Conservation (phyloP, 1,284 basidiomycete genomes). For the Boletus coffeatus region DNA sequence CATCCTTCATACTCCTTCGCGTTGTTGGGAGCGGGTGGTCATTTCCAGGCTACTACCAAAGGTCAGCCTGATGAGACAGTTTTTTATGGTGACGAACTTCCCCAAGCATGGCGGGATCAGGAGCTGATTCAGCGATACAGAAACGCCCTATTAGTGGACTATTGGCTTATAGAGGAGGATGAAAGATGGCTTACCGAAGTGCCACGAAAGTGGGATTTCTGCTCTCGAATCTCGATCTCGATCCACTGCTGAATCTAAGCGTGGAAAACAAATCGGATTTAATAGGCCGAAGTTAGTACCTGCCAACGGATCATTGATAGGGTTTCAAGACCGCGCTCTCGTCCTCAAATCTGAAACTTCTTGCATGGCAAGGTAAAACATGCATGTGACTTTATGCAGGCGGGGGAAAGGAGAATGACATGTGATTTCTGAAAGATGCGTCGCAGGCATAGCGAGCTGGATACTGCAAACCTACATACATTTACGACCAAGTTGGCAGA, state of each 20-base stretch:
- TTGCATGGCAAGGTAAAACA: neutral
- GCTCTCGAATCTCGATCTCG: too few relatives aligned
- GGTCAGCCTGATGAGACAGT: neutral
- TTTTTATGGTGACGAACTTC: neutral
- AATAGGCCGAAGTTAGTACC: too few relatives aligned
- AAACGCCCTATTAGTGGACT: neutral
- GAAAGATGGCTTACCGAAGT: too few relatives aligned
- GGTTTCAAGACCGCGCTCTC: too few relatives aligned
- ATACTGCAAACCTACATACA: neutral
- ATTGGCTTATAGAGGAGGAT: neutral
- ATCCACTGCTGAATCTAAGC: too few relatives aligned
- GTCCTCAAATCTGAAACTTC: neutral
- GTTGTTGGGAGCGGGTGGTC: neutral
- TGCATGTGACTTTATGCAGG: neutral
- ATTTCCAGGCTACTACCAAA: neutral
- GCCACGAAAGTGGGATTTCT: too few relatives aligned
- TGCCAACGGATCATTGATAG: too few relatives aligned
- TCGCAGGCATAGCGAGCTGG: neutral
- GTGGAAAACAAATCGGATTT: too few relatives aligned
- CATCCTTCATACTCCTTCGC: neutral
- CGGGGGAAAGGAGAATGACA: neutral
- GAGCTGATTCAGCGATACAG: neutral
- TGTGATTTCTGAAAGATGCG: neutral
- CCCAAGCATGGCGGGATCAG: neutral
- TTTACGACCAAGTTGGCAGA: neutral